Evolutionary conservation across 1,284 basidiomycete species (phyloP), one percentile per base, ranked within the genome.

Genomic region (Agroathelia rolfsii): DNA sequence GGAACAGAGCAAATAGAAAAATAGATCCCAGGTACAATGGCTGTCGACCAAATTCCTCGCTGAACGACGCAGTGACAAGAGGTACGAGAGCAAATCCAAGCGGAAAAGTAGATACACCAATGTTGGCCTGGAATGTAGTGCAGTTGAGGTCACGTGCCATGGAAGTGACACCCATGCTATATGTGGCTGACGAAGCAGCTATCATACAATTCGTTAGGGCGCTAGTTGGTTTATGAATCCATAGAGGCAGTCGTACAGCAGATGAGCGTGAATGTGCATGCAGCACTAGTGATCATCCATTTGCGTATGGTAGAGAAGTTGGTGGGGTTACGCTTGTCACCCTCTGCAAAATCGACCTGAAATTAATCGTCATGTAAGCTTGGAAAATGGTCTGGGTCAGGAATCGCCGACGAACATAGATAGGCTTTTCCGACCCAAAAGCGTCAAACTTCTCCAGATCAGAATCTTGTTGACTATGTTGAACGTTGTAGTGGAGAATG

Each of bases 271-370:
- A 69, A 73, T 32, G 67, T 60, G 33, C 70, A 72, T 1, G 74
- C 75, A 13, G 73, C 60, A 19, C 59, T 40, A 1, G 76, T 77
- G 38, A 82, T 76, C 2, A 56, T 49, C 63, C 72, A 72, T 56
- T 79, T 80, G 38, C 64, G 62, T 3, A 49, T 40, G 8, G 41
- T 42, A 3, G 62, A 55, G 43, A 70, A 78, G 41, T 69, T 68
- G 40, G 66, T 56, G 2, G 77, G 77, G 42, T 79, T 69, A 19
- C 70, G 62, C 4, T 51, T 41, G 40, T 75, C 73, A 17, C 52
- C 56, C 30, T 59, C 50, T 12, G 62, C 56, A 39, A 76, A 81
- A 26, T 80, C 75, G 32, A 80, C 65, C 75, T 70, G 36, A 11
- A 42, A 17, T 4, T 30, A 1, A 6, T 16, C 33, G 36, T 5